Evolutionary conservation across 2,329 filamentous ascomycete genomes (phyloP).

Genomic region (Colletotrichum filicis): DNA sequence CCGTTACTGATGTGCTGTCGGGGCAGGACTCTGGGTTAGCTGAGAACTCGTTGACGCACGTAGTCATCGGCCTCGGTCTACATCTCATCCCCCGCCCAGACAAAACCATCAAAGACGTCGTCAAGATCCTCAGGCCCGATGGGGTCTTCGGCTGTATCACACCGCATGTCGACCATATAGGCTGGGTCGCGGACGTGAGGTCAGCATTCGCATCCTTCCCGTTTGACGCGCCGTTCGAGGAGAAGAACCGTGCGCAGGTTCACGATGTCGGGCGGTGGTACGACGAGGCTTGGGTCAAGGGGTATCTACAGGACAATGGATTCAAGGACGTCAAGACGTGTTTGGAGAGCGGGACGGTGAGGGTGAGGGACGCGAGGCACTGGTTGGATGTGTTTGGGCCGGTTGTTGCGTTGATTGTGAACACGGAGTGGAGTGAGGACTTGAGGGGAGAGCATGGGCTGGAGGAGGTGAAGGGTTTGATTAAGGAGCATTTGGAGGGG

Average conservation of each 20-base stretch:
- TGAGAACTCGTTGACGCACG: no score
- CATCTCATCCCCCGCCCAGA: no score
- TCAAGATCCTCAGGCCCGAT: background rate
- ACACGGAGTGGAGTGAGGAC: background rate
- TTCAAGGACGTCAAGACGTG: background rate
- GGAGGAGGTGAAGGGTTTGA: background rate
- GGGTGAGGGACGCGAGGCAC: background rate
- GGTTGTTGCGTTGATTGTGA: background rate
- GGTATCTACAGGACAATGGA: background rate
- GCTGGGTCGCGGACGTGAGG: background rate
- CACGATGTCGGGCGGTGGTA: background rate
- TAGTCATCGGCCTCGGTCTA: no score
- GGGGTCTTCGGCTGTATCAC: slow-evolving; percentile 4
- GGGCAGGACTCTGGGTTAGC: no score
- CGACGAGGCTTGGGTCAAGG: background rate
- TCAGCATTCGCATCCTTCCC: background rate
- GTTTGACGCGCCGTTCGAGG: background rate
- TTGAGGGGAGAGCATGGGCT: background rate
- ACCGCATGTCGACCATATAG: background rate
- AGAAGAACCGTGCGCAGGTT: background rate
- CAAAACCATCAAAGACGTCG: no score
- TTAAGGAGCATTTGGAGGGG: background rate
- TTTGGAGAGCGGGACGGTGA: background rate
- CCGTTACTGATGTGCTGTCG: no score
- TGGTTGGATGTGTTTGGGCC: background rate